Base-by-base conservation (phyloP, 345 rosid genomes). In the Citrus australasica region DNA sequence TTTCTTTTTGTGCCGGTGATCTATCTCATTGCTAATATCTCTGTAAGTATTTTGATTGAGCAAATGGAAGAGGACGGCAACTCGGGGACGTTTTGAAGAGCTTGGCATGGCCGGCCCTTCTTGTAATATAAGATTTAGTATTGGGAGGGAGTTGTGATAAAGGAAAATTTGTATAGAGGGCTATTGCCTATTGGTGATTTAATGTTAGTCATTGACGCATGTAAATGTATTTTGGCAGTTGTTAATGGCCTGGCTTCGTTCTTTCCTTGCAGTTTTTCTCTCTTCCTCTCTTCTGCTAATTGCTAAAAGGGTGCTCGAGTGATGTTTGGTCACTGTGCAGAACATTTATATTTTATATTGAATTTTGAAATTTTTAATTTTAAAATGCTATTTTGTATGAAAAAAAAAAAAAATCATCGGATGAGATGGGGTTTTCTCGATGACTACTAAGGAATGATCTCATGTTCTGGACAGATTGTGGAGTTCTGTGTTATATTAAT, bases 1-100 rank as follows among this genome's bases (percentile, higher is more conserved):
- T 35, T 35, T 33, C n/a, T 35, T 35, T 35, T 35, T 35, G 0
- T 53, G 53, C 16, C 38, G 48, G 84, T 77, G 83, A 80, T 81
- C 76, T 66, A 21, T 70, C 73, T 24, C 78, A 78, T 76, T 79
- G 77, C 81, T 77, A 77, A 76, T 80, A 30, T 84, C 70, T 33
- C 42, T 84, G 86, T 86, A 87, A 84, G 78, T 89, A 87, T 81
- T 81, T 82, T 82, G 86, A 79, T 78, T 77, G 81, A 78, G 70
- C 62, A 48, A 64, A 35, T 2, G 62, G 71, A 74, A 56, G 78
- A 63, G 63, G 27, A 63, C 25, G 73, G 79, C 77, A 71, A 82
- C 74, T 77, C 73, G 63, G 75, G 24, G 30, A 72, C 71, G 53
- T 79, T 77, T 81, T 72, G 55, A 74, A 74, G 83, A 77, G 84